phyloP scores from a whole-genome alignment of 148 eudicot genomes.

The Vaccinium myrtillus region DNA sequence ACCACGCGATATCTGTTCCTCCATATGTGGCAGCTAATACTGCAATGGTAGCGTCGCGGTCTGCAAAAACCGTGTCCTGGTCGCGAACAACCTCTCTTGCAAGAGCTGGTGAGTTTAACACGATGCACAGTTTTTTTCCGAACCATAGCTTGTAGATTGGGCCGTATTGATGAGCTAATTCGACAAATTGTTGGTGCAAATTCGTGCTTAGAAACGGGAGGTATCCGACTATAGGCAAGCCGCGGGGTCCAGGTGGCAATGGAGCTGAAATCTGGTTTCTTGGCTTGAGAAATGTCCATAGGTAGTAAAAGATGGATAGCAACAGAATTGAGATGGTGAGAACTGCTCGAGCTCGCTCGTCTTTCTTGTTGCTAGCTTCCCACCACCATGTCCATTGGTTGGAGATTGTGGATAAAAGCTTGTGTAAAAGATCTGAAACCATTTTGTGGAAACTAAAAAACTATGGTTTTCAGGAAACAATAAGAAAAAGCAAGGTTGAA shows the following conservation, averaged over 20 bases:
- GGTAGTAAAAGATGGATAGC: not conserved
- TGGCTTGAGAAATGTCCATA: not conserved
- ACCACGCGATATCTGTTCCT: slow-evolving; percentile 24
- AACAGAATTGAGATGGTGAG: no score
- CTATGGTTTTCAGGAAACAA: not conserved
- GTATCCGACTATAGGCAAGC: slow-evolving; percentile 44
- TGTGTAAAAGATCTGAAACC: not conserved
- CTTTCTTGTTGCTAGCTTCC: not conserved
- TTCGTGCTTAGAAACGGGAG: slow-evolving; percentile 33
- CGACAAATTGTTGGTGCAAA: slow-evolving; percentile 26
- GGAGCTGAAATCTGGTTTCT: not conserved
- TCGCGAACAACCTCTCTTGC: no score
- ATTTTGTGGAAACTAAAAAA: not conserved
- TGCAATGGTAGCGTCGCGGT: slow-evolving; percentile 36
- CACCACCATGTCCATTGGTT: not conserved
- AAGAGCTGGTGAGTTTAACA: slow-evolving; percentile 39
- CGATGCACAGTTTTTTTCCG: slow-evolving; percentile 35
- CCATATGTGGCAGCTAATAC: slow-evolving; percentile 17
- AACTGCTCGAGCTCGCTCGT: no score
- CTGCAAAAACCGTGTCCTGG: no score
- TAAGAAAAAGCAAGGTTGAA: no score
- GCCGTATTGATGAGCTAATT: slow-evolving; percentile 30
- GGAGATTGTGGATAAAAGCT: not conserved
- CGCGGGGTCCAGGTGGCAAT: slow-evolving; percentile 43
- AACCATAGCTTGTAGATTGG: slow-evolving; percentile 34